A percentile compares a stretch with the other conserved stretches of the same genome.
Conservation (phyloP, 140 eudicot species). For the Cichorium intybus region DNA sequence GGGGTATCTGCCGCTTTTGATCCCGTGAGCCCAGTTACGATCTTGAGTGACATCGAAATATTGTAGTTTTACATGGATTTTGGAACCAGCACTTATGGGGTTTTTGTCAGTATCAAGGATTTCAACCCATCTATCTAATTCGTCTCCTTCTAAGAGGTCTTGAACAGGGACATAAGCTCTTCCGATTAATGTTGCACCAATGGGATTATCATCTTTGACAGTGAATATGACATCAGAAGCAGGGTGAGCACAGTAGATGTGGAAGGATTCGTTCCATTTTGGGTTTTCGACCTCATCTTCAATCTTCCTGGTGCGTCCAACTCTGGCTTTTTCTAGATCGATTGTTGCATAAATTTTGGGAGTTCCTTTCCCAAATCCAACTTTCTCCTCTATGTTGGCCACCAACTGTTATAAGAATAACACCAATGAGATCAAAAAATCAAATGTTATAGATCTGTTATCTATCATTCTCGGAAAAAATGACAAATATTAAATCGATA, state of each 20-base stretch:
- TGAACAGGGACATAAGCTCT: conserved; percentile 68
- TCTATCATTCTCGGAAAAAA: background rate
- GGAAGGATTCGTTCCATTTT: conserved; percentile 71
- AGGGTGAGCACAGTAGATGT: conserved; percentile 64
- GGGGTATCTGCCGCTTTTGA: conserved; percentile 55
- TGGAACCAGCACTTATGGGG: conserved; percentile 54
- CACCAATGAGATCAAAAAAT: background rate
- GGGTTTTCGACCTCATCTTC: conserved; percentile 56
- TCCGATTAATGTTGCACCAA: conserved; percentile 76
- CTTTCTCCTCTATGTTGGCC: conserved; percentile 48
- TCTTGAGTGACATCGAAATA: conserved; percentile 67
- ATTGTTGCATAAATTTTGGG: conserved; percentile 63
- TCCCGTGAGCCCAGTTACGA: conserved; percentile 63
- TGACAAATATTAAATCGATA: background rate
- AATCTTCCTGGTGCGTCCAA: conserved; percentile 60
- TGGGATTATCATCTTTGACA: conserved; percentile 64
- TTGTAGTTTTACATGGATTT: conserved; percentile 71
- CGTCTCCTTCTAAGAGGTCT: conserved; percentile 58
- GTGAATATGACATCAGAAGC: conserved; percentile 65
- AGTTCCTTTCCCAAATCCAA: conserved; percentile 69
- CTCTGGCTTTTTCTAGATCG: conserved; percentile 70
- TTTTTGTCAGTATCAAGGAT: conserved; percentile 52
- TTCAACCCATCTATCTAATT: conserved; percentile 65
- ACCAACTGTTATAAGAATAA: conserved; percentile 31
- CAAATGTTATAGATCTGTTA: background rate